Base-by-base conservation (phyloP, 2,329 filamentous ascomycete genomes). In the Biscogniauxia marginata region DNA sequence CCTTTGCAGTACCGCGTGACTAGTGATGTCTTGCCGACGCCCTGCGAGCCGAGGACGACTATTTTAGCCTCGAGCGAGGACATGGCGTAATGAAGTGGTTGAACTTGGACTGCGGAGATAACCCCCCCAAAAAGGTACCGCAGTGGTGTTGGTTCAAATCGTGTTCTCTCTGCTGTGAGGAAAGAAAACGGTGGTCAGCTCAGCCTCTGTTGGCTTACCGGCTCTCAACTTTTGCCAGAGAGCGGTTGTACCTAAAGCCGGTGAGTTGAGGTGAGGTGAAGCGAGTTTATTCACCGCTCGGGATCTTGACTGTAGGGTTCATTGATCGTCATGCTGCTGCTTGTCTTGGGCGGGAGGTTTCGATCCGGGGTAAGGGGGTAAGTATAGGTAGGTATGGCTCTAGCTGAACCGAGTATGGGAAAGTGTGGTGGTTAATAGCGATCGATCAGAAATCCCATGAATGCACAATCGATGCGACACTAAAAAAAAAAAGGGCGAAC, bases 61-160 rank as follows among this genome's bases (percentile, higher is more conserved):
- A 93, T 89, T 74, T 92, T 91, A 71, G 89, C 88, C 77, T 92
- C 89, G 68, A 93, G 83, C 44, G 87, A 88, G 66, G 84, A 81
- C 74, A 77, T 76, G 67, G 43, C 58, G 43, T 9, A 4, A 16
- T 13, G 19, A 6, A n/a, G 3, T 39, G 30, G n/a, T 5, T 8
- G 30, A n/a, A 39, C 13, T 16, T 4, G 30, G 30, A 34, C 8
- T 34, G n/a, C 13, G 30, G 2, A 39, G 30, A 39, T n/a, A 3
- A 34, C 30, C 5, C 11, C 30, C 11, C 30, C 24, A 25, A 25
- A 25, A 25, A 25, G 24, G 24, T n/a, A n/a, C n/a, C n/a, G n/a
- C n/a, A n/a, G n/a, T n/a, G n/a, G n/a, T n/a, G n/a, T n/a, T n/a
- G n/a, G n/a, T n/a, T n/a, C n/a, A n/a, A n/a, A n/a, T n/a, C n/a